Percentiles rank a stretch among this genome's conserved stretches.
Evolutionary conservation across 1,139 yeast genomes (phyloP).

Genomic region (Suhomyces coccinellae): DNA sequence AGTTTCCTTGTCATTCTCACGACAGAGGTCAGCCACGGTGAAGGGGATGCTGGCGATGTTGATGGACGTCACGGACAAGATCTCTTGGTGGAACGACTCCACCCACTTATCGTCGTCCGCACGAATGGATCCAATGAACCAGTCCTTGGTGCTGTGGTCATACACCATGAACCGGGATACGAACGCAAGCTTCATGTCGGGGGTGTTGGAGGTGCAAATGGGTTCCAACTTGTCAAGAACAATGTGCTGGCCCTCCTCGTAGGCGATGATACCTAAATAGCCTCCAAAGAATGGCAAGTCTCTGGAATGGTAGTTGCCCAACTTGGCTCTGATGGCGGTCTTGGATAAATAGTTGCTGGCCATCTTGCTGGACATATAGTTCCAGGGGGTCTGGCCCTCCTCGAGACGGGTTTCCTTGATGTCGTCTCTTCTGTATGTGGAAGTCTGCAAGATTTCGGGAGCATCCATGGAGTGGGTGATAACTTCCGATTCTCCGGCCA

Average conservation of each 20-base stretch:
- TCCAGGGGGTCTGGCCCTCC: constrained; percentile 42
- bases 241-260: constrained; percentile 73
- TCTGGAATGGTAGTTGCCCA: constrained; percentile 14
- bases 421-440: constrained; percentile 17
- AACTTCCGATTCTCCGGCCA: constrained; percentile 49
- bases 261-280: constrained; percentile 76
- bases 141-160: constrained; percentile 48
- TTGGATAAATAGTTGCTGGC: constrained; percentile 19
- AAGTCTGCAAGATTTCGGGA: constrained; percentile 22
- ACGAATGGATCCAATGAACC: constrained; percentile 55
- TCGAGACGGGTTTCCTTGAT: constrained; percentile 12
- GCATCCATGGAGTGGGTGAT: constrained; percentile 64
- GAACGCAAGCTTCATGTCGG: constrained; percentile 75
- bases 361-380: constrained; percentile 53
- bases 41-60: constrained; percentile 24
- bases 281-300: constrained; percentile 85
- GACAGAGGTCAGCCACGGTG: constrained; percentile 30
- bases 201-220: constrained; percentile 36
- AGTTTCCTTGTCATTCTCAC: constrained; percentile 18
- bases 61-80: constrained; percentile 14
- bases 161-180: constrained; percentile 65
- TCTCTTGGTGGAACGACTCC: constrained; percentile 16
- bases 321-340: constrained; percentile 10
- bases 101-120: constrained; percentile 40
- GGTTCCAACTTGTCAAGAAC: constrained; percentile 33